Evolutionary conservation across 2,329 filamentous ascomycete species (phyloP), one percentile per base, ranked within the genome.

Genomic region (Keithomyces neogunnii): DNA sequence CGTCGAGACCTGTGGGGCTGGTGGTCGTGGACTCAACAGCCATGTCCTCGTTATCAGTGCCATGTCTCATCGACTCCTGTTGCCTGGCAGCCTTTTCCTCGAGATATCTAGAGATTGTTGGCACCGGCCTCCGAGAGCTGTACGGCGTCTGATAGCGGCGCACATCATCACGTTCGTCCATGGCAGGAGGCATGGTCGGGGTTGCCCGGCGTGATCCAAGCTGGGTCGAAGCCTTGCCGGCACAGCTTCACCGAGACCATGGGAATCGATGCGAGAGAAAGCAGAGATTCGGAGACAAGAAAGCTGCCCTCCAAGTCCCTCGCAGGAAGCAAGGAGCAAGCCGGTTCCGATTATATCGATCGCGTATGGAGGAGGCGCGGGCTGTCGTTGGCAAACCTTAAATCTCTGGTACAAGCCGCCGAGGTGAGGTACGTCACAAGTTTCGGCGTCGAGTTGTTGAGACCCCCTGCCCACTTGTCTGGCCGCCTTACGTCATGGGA

Each of bases 41-140:
- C 6, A 40, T 46, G 33, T 53, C 50, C 13, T 56, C 48, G 28
- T 52, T 33, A 26, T 55, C 59, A n/a, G 62, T 52, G 31, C 66
- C 60, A 11, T 62, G 63, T 2, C 66, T 60, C 35, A 71, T 55
- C 6, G 69, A 61, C 46, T 72, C 64, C 48, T 69, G 63, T 48
- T 70, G 69, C n/a, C 76, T 64, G 44, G 73, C 70, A 33, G 63
- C 71, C 43, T 68, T 68, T 47, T 75, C 73, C 53, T 77, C 69
- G 29, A 69, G 65, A 52, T 77, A 78, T 45, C 67, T 71, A 42
- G 73, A 70, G 44, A 78, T 66, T 31, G 75, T 79, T 6, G 76
- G 76, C 32, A 75, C 69, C 3, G 71, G 73, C 54, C 72, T 66
- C 9, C 62, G 64, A 36, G 67, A 68, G 48, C 66, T 72, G 56